phyloP scores from a whole-genome alignment of 345 rosid genomes.

The Laguncularia racemosa region DNA sequence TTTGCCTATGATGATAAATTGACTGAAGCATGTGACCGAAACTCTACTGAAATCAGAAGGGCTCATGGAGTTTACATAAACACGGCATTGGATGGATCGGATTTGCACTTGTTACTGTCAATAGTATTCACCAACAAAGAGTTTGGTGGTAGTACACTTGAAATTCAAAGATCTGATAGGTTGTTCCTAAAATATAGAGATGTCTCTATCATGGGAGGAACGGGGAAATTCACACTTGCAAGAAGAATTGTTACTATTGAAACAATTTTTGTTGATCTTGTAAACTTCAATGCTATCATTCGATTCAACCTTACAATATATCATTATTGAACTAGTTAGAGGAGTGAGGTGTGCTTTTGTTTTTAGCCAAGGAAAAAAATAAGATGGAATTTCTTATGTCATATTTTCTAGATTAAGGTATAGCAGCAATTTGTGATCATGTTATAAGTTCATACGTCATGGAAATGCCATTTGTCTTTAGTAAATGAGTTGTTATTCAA shows the following conservation, averaged over 20 bases:
- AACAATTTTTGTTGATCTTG: not conserved
- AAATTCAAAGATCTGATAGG: slow-evolving; percentile 5
- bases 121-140: slow-evolving; percentile 12
- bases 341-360: not conserved
- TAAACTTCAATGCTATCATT: not conserved
- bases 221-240: slow-evolving; percentile 10
- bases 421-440: no score
- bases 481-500: no score
- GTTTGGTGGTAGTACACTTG: slow-evolving; percentile 14
- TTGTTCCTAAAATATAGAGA: slow-evolving; percentile 7
- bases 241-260: slow-evolving; percentile 9
- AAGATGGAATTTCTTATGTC: no score
- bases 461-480: no score
- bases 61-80: slow-evolving; percentile 3
- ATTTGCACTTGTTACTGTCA: not conserved
- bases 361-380: not conserved
- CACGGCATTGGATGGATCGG: slow-evolving; percentile 6
- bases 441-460: no score
- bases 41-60: slow-evolving; percentile 8
- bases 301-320: not conserved
- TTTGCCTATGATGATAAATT: slow-evolving; percentile 1
- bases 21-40: not conserved
- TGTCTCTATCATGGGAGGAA: slow-evolving; percentile 7
- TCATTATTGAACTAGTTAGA: no score
- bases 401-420: no score